phyloP scores from a whole-genome alignment of 208 protist genomes.

The Wallacemonas sp. region DNA sequence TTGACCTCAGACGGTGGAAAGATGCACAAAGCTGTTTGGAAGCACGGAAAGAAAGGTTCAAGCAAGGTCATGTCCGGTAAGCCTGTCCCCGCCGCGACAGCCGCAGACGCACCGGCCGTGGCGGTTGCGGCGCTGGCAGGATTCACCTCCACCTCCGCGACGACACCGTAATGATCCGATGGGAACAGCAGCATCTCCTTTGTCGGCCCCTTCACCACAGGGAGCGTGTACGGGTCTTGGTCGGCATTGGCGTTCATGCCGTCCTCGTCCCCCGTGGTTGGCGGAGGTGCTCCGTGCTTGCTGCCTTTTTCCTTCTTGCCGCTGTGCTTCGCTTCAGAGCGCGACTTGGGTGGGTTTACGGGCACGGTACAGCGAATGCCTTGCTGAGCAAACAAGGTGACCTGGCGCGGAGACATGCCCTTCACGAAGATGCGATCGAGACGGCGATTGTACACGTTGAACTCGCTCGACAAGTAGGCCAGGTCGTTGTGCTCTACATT shows the following conservation, averaged over 20 bases:
- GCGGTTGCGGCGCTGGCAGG: neutral
- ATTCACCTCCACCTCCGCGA: neutral
- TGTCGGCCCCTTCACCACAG: neutral
- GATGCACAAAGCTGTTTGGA: constrained; percentile 14
- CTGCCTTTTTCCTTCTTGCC: neutral
- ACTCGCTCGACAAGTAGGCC: neutral
- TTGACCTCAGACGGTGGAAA: constrained; percentile 10
- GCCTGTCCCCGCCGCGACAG: neutral
- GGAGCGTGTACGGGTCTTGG: neutral
- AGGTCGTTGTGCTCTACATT: constrained; percentile 11
- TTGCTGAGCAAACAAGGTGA: constrained; percentile 3
- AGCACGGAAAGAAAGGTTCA: constrained; percentile 12
- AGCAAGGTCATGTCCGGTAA: neutral
- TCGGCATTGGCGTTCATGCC: neutral
- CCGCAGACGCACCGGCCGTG: no score
- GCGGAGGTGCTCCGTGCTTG: neutral
- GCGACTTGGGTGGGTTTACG: neutral
- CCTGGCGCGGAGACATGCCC: neutral
- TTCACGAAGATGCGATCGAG: constrained; percentile 13
- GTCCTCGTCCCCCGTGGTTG: neutral
- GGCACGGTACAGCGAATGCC: neutral
- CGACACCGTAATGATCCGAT: constrained; percentile 21
- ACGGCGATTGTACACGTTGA: constrained; percentile 11
- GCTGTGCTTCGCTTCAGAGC: neutral
- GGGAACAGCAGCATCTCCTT: constrained; percentile 19